Percentiles rank a stretch among this genome's conserved stretches.
Conservation (phyloP, 345 rosid genomes). For the Boechera retrofracta region DNA sequence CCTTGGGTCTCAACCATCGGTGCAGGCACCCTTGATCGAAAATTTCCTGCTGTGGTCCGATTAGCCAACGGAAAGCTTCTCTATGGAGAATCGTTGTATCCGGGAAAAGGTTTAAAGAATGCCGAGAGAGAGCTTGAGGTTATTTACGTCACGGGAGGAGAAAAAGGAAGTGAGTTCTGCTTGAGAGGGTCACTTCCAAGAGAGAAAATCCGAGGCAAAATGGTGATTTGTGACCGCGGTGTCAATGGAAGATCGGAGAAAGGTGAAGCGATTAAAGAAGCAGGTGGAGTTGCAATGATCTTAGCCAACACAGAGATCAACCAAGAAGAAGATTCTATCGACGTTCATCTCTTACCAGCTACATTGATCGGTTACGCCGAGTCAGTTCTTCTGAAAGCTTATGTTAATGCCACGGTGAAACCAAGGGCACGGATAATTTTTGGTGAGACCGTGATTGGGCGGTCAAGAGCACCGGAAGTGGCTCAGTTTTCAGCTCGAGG, state of each 20-base stretch:
- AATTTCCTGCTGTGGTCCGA: slow-evolving; percentile 74
- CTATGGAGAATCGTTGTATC: slow-evolving; percentile 84
- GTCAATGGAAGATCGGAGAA: slow-evolving; percentile 88
- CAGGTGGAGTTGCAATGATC: slow-evolving; percentile 95
- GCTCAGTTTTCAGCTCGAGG: slow-evolving; percentile 96
- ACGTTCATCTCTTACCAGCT: slow-evolving; percentile 88
- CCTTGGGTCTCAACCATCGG: slow-evolving; percentile 94
- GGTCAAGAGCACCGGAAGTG: slow-evolving; percentile 75
- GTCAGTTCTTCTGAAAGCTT: slow-evolving; percentile 64
- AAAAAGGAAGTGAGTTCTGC: slow-evolving; percentile 76
- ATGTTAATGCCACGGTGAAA: slow-evolving; percentile 64
- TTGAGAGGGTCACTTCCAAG: slow-evolving; percentile 77
- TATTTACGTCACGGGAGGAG: slow-evolving; percentile 64
- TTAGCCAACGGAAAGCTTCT: slow-evolving; percentile 61
- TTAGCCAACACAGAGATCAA: slow-evolving; percentile 76
- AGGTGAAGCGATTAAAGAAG: slow-evolving; percentile 80
- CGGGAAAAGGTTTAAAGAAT: slow-evolving; percentile 53
- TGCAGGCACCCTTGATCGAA: slow-evolving; percentile 87
- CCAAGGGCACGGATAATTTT: slow-evolving; percentile 72
- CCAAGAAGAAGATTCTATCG: slow-evolving; percentile 82
- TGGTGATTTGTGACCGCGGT: slow-evolving; percentile 91
- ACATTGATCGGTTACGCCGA: slow-evolving; percentile 65
- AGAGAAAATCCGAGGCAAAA: slow-evolving; percentile 65
- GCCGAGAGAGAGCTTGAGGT: slow-evolving; percentile 62
- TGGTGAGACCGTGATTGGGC: slow-evolving; percentile 71